Percentiles rank a stretch among this genome's conserved stretches.
phyloP scores from a whole-genome alignment of 148 eudicot species.

The Camellia sinensis region DNA sequence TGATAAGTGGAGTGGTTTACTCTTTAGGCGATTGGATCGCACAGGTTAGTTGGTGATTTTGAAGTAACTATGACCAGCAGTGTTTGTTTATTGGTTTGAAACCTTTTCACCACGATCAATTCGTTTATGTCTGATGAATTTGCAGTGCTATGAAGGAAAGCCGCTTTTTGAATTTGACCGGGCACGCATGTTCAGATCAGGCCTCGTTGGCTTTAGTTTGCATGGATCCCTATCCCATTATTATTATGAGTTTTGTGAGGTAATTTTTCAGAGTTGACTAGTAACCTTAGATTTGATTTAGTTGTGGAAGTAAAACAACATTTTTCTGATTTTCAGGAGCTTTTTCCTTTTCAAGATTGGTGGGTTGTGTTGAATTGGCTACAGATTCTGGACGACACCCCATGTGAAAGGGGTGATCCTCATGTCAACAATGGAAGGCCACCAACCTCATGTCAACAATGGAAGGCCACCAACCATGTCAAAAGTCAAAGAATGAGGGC shows the following conservation, averaged over 20 bases:
- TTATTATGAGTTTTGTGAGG: conserved; percentile 95
- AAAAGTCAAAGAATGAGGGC: no score
- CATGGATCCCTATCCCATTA: conserved; percentile 98
- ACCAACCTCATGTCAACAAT: no score
- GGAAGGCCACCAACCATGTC: no score
- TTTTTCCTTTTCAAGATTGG: conserved; percentile 86
- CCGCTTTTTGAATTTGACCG: conserved; percentile 92
- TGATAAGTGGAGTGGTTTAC: conserved; percentile 95
- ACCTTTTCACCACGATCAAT: neutral
- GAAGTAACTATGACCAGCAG: neutral
- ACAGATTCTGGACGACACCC: no score
- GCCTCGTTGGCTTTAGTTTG: conserved; percentile 79
- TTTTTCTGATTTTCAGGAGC: conserved; percentile 42
- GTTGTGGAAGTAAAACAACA: conserved; percentile 3
- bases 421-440: no score
- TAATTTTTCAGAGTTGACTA: conserved; percentile 18
- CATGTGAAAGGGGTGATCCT: no score
- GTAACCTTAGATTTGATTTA: neutral
- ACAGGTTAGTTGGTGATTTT: conserved; percentile 56
- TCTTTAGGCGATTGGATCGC: conserved; percentile 99
- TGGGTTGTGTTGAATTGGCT: no score
- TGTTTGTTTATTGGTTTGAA: neutral
- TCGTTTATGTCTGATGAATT: conserved; percentile 6
- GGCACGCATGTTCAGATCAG: conserved; percentile 86
- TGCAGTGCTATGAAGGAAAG: conserved; percentile 93